These are phyloP conservation scores for Euphrasia confusa DNA, from an alignment of 257 asterid species.

Conservation along the genomic window DNA sequence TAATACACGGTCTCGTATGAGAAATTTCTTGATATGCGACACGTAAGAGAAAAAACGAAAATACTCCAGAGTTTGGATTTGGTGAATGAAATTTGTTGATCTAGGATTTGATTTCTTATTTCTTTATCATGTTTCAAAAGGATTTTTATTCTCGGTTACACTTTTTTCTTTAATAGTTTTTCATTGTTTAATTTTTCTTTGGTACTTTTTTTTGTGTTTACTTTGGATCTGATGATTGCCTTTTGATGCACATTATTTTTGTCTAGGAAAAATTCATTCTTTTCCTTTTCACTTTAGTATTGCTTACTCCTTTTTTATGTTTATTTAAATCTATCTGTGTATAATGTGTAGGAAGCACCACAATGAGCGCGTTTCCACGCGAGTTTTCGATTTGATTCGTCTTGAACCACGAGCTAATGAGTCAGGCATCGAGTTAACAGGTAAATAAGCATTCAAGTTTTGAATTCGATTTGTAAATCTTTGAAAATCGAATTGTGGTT, in stretches of 20 bases:
- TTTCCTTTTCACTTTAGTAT: constrained; percentile 16
- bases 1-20: too few species aligned
- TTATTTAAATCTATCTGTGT: too few species aligned
- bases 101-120: not conserved
- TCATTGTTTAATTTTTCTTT: constrained; percentile 6
- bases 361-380: not conserved
- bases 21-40: not conserved
- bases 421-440: too few species aligned
- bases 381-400: too few species aligned
- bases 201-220: not conserved
- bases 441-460: too few species aligned
- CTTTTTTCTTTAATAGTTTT: too few species aligned
- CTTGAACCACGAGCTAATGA: too few species aligned
- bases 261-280: not conserved
- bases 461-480: too few species aligned
- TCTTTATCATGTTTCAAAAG: not conserved
- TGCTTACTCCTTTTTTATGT: not conserved
- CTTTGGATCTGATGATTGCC: constrained; percentile 53
- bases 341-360: too few species aligned
- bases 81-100: not conserved
- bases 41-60: not conserved
- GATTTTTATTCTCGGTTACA: too few species aligned
- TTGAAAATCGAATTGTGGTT: too few species aligned
- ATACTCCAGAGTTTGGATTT: not conserved
- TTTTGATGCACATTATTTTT: constrained; percentile 32